Evolutionary conservation across 352 stramenopile genomes (phyloP), one percentile per base, ranked within the genome.

Genomic region (Globisporangium solare): DNA sequence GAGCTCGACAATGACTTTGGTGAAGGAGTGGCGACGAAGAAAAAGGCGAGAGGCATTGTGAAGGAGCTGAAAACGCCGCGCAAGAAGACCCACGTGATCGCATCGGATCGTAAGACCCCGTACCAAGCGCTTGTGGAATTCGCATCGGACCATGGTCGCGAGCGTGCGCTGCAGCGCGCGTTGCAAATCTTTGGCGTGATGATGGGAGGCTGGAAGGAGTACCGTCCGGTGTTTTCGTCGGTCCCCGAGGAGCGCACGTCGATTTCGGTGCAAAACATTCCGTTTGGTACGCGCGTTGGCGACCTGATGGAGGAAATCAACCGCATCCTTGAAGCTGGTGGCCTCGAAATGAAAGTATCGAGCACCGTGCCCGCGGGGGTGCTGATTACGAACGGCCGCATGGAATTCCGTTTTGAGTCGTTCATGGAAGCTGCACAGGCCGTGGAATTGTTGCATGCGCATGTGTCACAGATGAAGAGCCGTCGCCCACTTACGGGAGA

Each of bases 121-220:
- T 79, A 80, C 56, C 72, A 89, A 60, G 84, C 67, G n/a, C 54
- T 93, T 15, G 79, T 95, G 35, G 83, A 95, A 61, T 95, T 93
- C 39, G 77, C 78, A 46, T 67, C 57, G 5, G 56, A 76, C 45
- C 56, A 56, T 43, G 67, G 58, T 6, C 74, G 70, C 13, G 73
- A 86, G 5, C 74, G 74, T 6, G 85, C 85, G 37, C 71, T 89
- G 47, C 83, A 89, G 60, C 81, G 79, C 10, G 79, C 85, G 47
- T 60, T 93, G 21, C 81, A 90, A 68, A 95, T 95, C 58, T 95
- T 95, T 57, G 85, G 85, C 24, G 83, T 95, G 20, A 93, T 95
- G 81, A 90, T 95, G 77, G 66, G 53, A 20, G 84, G 82, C 51
- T 90, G 70, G 70, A 88, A 86, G n/a, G 80, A 95, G 66, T 86